Base-by-base conservation (phyloP, 345 rosid species). In the Anastatica hierochuntica region DNA sequence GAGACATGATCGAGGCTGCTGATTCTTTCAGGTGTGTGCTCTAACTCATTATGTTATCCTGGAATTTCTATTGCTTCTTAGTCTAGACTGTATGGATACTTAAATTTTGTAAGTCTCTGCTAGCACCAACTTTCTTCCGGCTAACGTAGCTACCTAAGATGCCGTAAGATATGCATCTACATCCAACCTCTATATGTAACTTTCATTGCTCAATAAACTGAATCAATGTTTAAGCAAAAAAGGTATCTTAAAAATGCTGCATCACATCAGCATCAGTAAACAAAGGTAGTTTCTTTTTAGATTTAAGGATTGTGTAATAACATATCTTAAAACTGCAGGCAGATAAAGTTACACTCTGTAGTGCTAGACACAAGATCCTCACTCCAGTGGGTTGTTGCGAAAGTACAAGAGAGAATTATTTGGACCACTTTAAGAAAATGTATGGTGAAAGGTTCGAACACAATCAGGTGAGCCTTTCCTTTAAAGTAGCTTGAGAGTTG, bases 1-100 rank as follows among this genome's bases (percentile, higher is more conserved):
- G 72, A 8, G 87, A 86, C 70, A 77, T 86, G 39, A 53, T 82
- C 46, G 90, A 82, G 60, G 82, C 79, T 43, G 69, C 85, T 49
- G 82, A 83, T 66, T 74, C 88, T 53, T 77, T 69, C 81, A 84
- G 98, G 96, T 90, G 56, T 65, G 61, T 58, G 8, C 54, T 58
- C n/a, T n/a, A 19, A 19, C 54, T 43, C 37, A 31, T 43, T 36
- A 1, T 66, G 15, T 43, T 64, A 4, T 46, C 39, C 46, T 43
- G 48, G 12, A 49, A 57, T 24, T 47, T 55, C 21, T 23, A 21
- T 45, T 53, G 16, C 30, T 23, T 48, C 14, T 15, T 17, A 27
- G 7, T 44, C 4, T 35, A 20, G 33, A 56, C 14, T 24, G 30
- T 26, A 17, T 43, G 30, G 36, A 46, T 49, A 64, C 26, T 18